Evolutionary conservation across 305 asterid genomes (phyloP).

Genomic region (Plantago coronopus): DNA sequence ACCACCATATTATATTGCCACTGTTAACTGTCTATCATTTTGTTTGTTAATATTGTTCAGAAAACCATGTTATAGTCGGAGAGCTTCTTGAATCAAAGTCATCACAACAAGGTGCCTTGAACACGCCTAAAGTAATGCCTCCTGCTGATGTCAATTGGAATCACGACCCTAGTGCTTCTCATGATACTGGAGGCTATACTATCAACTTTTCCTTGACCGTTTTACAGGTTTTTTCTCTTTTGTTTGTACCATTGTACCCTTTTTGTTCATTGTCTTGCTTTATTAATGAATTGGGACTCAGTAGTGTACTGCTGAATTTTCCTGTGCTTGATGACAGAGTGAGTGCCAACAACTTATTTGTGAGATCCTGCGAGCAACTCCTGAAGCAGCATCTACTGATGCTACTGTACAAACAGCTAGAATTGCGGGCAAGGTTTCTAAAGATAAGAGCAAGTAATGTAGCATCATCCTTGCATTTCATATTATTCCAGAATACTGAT

Average conservation of each 20-base stretch:
- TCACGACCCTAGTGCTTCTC: slow-evolving; percentile 73
- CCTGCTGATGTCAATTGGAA: slow-evolving; percentile 78
- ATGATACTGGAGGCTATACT: slow-evolving; percentile 90
- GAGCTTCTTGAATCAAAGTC: slow-evolving; percentile 94
- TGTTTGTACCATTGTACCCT: slow-evolving; percentile 24
- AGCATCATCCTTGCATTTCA: slow-evolving; percentile 20
- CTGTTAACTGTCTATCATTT: neutral
- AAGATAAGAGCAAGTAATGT: slow-evolving; percentile 76
- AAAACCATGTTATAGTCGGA: slow-evolving; percentile 98
- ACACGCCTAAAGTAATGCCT: slow-evolving; percentile 74
- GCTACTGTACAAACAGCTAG: slow-evolving; percentile 98
- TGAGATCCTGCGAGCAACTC: slow-evolving; percentile 98
- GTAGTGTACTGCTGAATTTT: slow-evolving; percentile 15
- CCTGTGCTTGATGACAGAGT: slow-evolving; percentile 52
- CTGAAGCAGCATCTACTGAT: slow-evolving; percentile 99
- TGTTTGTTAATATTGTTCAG: slow-evolving; percentile 39
- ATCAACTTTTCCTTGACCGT: slow-evolving; percentile 90
- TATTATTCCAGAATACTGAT: slow-evolving; percentile 18
- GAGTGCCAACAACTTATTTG: slow-evolving; percentile 99
- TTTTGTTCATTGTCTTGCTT: slow-evolving; percentile 22
- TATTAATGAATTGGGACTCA: slow-evolving; percentile 14
- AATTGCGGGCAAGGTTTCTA: slow-evolving; percentile 84
- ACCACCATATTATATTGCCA: slow-evolving; percentile 14
- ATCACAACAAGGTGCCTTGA: slow-evolving; percentile 72
- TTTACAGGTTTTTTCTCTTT: slow-evolving; percentile 62